Conservation (phyloP, 2,329 filamentous ascomycete species). For the Claviceps sp. region DNA sequence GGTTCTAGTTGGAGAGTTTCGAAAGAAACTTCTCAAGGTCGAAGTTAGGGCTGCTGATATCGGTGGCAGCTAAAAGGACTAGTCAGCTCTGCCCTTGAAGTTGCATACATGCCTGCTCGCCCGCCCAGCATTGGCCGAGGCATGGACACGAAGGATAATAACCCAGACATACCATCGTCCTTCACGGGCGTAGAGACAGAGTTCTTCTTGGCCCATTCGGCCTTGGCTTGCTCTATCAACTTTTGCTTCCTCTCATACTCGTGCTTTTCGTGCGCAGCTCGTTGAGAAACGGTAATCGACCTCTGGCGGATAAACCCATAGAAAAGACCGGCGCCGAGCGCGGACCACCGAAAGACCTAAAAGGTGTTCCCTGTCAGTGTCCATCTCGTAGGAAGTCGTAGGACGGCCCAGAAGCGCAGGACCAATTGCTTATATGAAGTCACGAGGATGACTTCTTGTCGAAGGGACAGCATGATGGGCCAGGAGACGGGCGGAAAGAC, state of each 20-base stretch:
- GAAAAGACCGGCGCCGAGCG: conserved; percentile 79
- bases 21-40: conserved; percentile 79
- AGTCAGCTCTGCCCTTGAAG: conserved; percentile 1
- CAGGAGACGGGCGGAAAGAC: conserved; percentile 18
- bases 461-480: conserved; percentile 9
- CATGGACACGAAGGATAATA: neutral
- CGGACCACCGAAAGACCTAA: conserved; percentile 94
- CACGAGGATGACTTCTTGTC: conserved; percentile 8
- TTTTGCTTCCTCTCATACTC: conserved; percentile 86
- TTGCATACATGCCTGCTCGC: neutral
- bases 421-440: conserved; percentile 3
- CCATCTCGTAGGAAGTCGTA: too few relatives aligned
- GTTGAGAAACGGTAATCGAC: conserved; percentile 59
- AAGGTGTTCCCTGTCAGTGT: conserved; percentile 17
- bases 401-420: neutral
- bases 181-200: conserved; percentile 30
- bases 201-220: conserved; percentile 70
- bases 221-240: conserved; percentile 87
- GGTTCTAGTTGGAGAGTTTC: conserved; percentile 41
- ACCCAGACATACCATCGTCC: conserved; percentile 18
- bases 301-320: conserved; percentile 95
- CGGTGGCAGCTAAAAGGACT: conserved; percentile 22
- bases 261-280: conserved; percentile 55
- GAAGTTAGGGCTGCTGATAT: conserved; percentile 79
- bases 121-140: neutral